Evolutionary conservation across 352 stramenopile genomes (phyloP).

Genomic region (Phytophthora sp.): DNA sequence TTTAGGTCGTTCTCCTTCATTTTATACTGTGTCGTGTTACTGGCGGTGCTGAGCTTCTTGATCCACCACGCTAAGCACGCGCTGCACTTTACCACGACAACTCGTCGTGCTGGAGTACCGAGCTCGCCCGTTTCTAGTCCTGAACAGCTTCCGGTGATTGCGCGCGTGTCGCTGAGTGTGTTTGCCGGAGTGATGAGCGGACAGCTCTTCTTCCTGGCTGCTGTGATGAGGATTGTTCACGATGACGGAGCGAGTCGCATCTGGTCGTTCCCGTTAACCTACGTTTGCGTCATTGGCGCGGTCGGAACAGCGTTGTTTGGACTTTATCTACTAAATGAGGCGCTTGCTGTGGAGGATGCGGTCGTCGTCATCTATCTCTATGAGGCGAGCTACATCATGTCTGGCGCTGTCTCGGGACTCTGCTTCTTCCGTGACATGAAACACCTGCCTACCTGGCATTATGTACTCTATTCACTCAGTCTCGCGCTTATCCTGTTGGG

Average conservation of each 20-base stretch:
- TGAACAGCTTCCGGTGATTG: slow-evolving; percentile 40
- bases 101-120: slow-evolving; percentile 34
- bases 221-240: slow-evolving; percentile 68
- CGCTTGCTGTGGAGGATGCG: slow-evolving; percentile 81
- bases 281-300: slow-evolving; percentile 68
- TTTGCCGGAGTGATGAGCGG: slow-evolving; percentile 76
- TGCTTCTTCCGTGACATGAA: slow-evolving; percentile 88
- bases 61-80: slow-evolving; percentile 61
- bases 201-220: slow-evolving; percentile 81
- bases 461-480: slow-evolving; percentile 77
- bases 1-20: slow-evolving; percentile 75
- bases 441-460: slow-evolving; percentile 65
- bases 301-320: slow-evolving; percentile 69
- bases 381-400: slow-evolving; percentile 81
- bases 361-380: slow-evolving; percentile 88
- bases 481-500: slow-evolving; percentile 72
- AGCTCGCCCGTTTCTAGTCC: slow-evolving; percentile 31
- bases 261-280: slow-evolving; percentile 68
- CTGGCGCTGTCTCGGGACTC: slow-evolving; percentile 73
- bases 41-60: slow-evolving; percentile 53
- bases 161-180: slow-evolving; percentile 63
- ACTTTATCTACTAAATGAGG: slow-evolving; percentile 77
- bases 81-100: slow-evolving; percentile 52
- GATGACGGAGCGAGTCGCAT: slow-evolving; percentile 53
- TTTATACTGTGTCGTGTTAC: slow-evolving; percentile 55